Evolutionary conservation across 805 yeast species (phyloP).

Genomic region (Huiozyma sinensis): DNA sequence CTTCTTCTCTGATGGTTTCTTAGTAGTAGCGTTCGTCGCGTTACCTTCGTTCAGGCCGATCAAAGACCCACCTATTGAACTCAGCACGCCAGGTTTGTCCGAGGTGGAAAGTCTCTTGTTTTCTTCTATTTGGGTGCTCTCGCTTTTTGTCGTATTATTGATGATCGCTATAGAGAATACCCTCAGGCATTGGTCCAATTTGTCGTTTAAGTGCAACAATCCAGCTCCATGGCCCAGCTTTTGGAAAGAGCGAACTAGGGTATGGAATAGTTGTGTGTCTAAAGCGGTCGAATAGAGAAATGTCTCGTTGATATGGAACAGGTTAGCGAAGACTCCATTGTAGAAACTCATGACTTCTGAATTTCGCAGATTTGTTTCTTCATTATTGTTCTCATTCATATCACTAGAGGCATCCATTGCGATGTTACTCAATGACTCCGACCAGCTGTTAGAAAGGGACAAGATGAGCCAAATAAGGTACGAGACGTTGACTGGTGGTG

Average conservation of each 20-base stretch:
- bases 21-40: not conserved
- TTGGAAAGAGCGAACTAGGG: conserved; percentile 62
- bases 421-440: conserved; percentile 47
- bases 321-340: conserved; percentile 28
- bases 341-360: conserved; percentile 22
- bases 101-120: conserved; percentile 32
- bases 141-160: conserved; percentile 21
- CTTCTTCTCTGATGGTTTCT: conserved; percentile 6
- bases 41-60: conserved; percentile 5
- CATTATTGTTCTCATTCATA: conserved; percentile 23
- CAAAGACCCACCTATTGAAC: conserved; percentile 16
- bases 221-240: conserved; percentile 78
- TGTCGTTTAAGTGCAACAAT: conserved; percentile 42
- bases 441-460: conserved; percentile 39
- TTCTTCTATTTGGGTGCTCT: not conserved
- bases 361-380: conserved; percentile 5
- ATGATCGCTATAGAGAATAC: conserved; percentile 38
- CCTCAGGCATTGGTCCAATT: conserved; percentile 49
- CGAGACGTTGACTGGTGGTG: conserved; percentile 56
- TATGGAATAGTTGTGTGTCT: conserved; percentile 61
- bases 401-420: conserved; percentile 29
- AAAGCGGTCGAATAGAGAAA: conserved; percentile 51
- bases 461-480: conserved; percentile 53
- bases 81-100: conserved; percentile 6
- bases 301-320: conserved; percentile 37